Evolutionary conservation across 345 rosid species (phyloP), one percentile per base, ranked within the genome.

Genomic region (Draba incana): DNA sequence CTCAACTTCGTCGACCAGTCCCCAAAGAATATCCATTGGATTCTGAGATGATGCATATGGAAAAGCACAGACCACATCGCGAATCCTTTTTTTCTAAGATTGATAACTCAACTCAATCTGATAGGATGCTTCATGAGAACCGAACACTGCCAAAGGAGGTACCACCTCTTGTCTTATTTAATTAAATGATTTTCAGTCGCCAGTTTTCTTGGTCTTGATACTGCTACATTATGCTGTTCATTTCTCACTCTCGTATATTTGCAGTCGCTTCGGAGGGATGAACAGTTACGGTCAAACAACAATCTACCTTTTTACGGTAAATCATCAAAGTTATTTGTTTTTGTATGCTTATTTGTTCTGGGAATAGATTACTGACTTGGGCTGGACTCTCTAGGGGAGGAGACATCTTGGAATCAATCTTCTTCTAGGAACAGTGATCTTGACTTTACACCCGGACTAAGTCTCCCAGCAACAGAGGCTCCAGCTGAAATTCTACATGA

Each of bases 141-240:
- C 96, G 81, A 69, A 88, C 97, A 81, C 74, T 70, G 69, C 84
- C 88, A 62, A 88, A 87, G 78, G 98, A 84, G 92, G 99, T 91
- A 75, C 75, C 39, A 61, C 75, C 39, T 53, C 31, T 27, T 47
- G n/a, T 66, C 50, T 73, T 66, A 33, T 43, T 20, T 58, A 11
- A 37, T 27, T 27, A 37, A 37, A 27, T 73, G 60, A 50, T 52
- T 44, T 66, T n/a, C 7, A 45, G 4, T 41, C 46, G 37, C 48
- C 44, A 52, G 10, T 25, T 42, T 24, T 49, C 1, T 41, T n/a
- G 55, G 64, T 35, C 46, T 31, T 58, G 31, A 35, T 44, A 42
- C 62, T 10, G 14, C 10, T 47, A 54, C 11, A 8, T 53, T 16
- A 39, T 31, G 49, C 11, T 37, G 44, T 67, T 43, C 24, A 15